Base-by-base conservation (phyloP, 345 rosid genomes). In the Bretschneidera sinensis region DNA sequence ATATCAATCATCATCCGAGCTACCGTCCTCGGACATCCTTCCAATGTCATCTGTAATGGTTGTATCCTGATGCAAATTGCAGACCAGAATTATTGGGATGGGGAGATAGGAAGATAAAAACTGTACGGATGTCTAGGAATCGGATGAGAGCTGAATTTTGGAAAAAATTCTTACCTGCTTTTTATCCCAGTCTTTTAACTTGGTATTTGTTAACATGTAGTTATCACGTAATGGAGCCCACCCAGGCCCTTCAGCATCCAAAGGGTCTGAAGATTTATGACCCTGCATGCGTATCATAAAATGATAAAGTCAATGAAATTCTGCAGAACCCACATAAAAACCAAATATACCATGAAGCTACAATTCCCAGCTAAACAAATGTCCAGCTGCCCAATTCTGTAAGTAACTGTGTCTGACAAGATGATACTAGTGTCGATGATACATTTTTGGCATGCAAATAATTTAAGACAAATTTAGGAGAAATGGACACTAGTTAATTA, bases 141-240 rank as follows among this genome's bases (percentile, higher is more conserved):
- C n/a, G 63, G 63, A 22, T 17, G 34, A 21, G 16, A 21, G 16
- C 1, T 54, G 5, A 35, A 39, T 4, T 13, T 14, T 33, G 24
- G 33, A 54, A 4, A 24, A 20, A 51, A 48, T 18, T n/a, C 66
- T 64, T 78, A 90, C 99, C 75, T 71, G 84, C 82, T 78, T 72
- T 55, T 88, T 94, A 66, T 94, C 99, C 99, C 99, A 88, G 64
- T 85, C 80, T 73, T 85, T 94, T 54, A 94, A 74, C 82, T 83
- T 85, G 19, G 91, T 83, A 73, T 70, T 94, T 28, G 95, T 85
- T 55, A 94, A 70, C 97, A 94, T 90, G 80, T 78, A 94, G 68
- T 85, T 94, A 59, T 94, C 97, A 9, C 88, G 85, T 43, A 94
- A 66, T 50, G 99, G 97, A 68, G 99, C 97, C 99, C 99, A 94